Conservation (phyloP, 768 basidiomycete species). For the Suillus occidentalis region DNA sequence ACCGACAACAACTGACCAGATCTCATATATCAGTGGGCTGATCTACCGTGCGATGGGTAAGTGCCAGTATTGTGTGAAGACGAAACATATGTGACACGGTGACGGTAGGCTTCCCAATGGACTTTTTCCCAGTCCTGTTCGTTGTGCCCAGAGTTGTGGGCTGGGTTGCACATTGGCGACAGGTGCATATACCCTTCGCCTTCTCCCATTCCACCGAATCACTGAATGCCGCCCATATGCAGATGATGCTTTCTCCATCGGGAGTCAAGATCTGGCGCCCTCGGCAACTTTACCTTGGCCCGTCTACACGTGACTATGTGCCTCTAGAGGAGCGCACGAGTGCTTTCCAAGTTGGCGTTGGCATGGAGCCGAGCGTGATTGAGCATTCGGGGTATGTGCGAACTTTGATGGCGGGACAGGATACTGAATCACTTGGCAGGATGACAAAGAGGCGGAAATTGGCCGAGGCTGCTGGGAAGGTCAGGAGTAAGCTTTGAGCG, state of each 20-base stretch:
- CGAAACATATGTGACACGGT: constrained; percentile 6
- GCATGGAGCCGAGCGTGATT: constrained; percentile 61
- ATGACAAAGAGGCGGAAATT: constrained; percentile 34
- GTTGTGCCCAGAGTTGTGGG: constrained; percentile 91
- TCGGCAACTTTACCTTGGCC: constrained; percentile 81
- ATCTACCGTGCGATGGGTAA: constrained; percentile 92
- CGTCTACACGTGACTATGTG: constrained; percentile 72
- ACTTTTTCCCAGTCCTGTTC: constrained; percentile 93
- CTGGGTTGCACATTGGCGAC: constrained; percentile 92
- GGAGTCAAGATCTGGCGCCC: constrained; percentile 96
- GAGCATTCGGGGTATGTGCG: constrained; percentile 73
- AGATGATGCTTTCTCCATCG: constrained; percentile 90
- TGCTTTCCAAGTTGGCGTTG: constrained; percentile 47
- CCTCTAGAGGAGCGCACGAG: constrained; percentile 55
- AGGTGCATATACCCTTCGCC: constrained; percentile 44
- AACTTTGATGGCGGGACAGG: neutral
- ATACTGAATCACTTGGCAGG: constrained; percentile 15
- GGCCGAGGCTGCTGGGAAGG: constrained; percentile 23
- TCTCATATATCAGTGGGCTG: constrained; percentile 53
- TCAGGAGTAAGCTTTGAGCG: constrained; percentile 27
- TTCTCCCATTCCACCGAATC: neutral
- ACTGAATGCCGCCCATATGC: constrained; percentile 5
- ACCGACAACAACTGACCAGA: neutral
- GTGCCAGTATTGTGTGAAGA: constrained; percentile 16
- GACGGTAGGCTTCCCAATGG: constrained; percentile 79